Evolutionary conservation across 2,329 filamentous ascomycete species (phyloP).

Genomic region (Fusarium ramigenum): DNA sequence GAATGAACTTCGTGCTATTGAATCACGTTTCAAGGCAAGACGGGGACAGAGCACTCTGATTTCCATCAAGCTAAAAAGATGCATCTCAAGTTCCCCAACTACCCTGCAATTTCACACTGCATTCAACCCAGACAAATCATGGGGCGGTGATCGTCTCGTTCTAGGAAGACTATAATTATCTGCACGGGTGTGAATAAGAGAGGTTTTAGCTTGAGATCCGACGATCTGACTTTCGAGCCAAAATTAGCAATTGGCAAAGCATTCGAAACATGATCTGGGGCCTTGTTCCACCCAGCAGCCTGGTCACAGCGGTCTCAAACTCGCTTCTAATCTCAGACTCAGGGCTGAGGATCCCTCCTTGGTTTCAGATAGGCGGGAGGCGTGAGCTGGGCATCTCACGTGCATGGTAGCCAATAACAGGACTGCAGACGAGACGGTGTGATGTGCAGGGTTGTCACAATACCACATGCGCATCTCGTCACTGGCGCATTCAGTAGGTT

Average conservation of each 20-base stretch:
- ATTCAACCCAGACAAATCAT: background rate
- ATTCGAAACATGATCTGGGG: slow-evolving; percentile 26
- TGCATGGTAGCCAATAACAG: slow-evolving; percentile 36
- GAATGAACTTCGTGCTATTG: slow-evolving; percentile 14
- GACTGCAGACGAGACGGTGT: slow-evolving; percentile 36
- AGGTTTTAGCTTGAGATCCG: background rate
- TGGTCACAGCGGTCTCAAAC: slow-evolving; percentile 40
- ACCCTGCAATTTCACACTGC: slow-evolving; percentile 20
- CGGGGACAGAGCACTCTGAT: slow-evolving; percentile 9
- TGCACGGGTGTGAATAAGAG: slow-evolving; percentile 11
- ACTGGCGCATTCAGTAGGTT: slow-evolving; percentile 40
- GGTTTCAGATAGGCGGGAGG: slow-evolving; percentile 43
- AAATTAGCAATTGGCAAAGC: slow-evolving; percentile 40
- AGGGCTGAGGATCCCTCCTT: slow-evolving; percentile 27
- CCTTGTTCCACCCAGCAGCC: slow-evolving; percentile 37
- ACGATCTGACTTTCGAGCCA: slow-evolving; percentile 15
- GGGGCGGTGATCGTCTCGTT: slow-evolving; percentile 7
- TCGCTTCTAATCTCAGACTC: slow-evolving; percentile 40
- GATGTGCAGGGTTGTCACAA: slow-evolving; percentile 43
- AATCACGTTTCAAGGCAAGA: slow-evolving; percentile 18
- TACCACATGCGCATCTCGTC: slow-evolving; percentile 43
- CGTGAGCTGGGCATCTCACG: slow-evolving; percentile 17
- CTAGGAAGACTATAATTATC: slow-evolving; percentile 20
- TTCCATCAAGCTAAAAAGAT: slow-evolving; percentile 6
- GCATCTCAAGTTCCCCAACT: background rate